Base-by-base conservation (phyloP, 352 stramenopile species). In the Globisporangium barbulae region DNA sequence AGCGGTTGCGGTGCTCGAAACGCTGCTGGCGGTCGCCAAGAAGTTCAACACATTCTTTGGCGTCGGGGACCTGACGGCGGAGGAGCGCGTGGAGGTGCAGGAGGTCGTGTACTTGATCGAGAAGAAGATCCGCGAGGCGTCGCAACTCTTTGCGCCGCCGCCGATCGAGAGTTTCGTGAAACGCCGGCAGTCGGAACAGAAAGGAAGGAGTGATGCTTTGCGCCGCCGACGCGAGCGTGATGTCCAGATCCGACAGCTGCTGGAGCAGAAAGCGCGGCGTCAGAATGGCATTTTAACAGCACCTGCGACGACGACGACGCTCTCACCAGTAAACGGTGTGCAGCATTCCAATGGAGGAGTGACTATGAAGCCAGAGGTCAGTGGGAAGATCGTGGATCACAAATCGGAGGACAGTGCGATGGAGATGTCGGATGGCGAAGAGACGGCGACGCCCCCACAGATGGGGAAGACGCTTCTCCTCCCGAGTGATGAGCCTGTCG, bases 81-180 rank as follows among this genome's bases (percentile, higher is more conserved):
- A 84, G 12, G 81, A 94, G 47, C 71, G 75, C 5, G 54, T 94
- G 59, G 68, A 70, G 7, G 75, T 96, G 0, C 85, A 96, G 48
- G 70, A 79, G 54, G 71, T 69, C 13, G 79, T 96, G 21, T 93
- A 87, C 67, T 65, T 73, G 44, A 76, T 95, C 9, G 87, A 95
- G 59, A 81, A 76, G 17, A 83, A 81, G 41, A 58, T 82, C 1
- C 74, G 79, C 19, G 72, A 70, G 13, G 67, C 64, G 19, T 62
- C 68, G 1, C 81, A 68, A 41, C 70, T 81, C 39, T 70, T 87
- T 15, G 76, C 77, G 4, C 86, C 86, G 42, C 85, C 85, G n/a
- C 80, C 78, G 15, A 94, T 96, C 64, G 82, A 96, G 52, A 94
- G 85, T 59, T 96, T 94, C 63, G 74, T 87, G 21, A 90, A 92